Base-by-base conservation (phyloP, 164 flowering plant species). In the Hamamelis virginiana region DNA sequence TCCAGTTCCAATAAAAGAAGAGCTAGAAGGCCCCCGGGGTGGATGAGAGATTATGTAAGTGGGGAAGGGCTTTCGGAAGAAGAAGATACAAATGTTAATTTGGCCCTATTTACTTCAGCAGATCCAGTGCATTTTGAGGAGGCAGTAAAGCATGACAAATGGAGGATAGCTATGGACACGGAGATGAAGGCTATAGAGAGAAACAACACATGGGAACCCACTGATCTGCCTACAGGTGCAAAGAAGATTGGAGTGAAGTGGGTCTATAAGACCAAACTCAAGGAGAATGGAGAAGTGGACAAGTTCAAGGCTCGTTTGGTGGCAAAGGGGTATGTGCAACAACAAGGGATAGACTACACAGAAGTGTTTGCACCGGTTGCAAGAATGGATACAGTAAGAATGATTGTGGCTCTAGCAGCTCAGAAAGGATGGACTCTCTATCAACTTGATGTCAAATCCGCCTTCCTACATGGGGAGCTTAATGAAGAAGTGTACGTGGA, bases 121-220 rank as follows among this genome's bases (percentile, higher is more conserved):
- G 19, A 69, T 51, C 72, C 67, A 62, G 9, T 55, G 1, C 9
- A 12, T 65, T 71, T 66, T 44, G 66, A 66, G 75, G 66, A 23
- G 70, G 60, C 6, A 19, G n/a, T n/a, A 46, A 15, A 22, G 43
- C n/a, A n/a, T 33, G 3, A 23, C 26, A 50, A 72, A 22, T 72
- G 70, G 59, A 58, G 59, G 22, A 15, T 11, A 5, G 48, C 60
- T 13, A 66, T 72, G 66, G 52, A 72, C 14, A 21, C n/a, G 15
- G 69, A 72, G 41, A 58, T 72, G 5, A 48, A 0, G 4, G 23
- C 55, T 10, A 60, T 69, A 4, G 45, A 69, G 18, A 60, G 25
- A 21, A 69, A 69, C 47, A 57, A 27, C 14, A 69, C 58, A 11
- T 60, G 72, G n/a, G 65, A 57, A 46, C 9, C 16, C 27, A 16